Base-by-base conservation (phyloP, 1,139 yeast species). In the Sugiyamaella grinbergsii region DNA sequence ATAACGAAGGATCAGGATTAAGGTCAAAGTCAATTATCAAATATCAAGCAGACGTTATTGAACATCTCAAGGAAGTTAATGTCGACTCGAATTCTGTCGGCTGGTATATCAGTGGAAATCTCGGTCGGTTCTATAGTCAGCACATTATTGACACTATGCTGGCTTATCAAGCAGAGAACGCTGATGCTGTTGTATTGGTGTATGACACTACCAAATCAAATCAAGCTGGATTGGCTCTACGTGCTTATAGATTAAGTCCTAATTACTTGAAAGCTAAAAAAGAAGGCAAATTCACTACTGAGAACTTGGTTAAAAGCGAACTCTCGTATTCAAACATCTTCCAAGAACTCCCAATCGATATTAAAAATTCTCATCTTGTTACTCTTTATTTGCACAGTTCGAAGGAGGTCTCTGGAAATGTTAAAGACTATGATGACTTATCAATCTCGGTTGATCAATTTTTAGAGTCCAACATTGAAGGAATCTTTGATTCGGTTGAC, bases 71-170 rank as follows among this genome's bases (percentile, higher is more conserved):
- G 62, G 78, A 76, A 54, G 79, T 83, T 57, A 85, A 85, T 45
- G 76, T 80, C 56, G 94, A 91, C 44, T 76, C 82, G 47, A 88
- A 83, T 66, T 78, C 83, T 58, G 80, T 84, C 59, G 96, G 96
- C 32, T 89, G 91, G 91, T 89, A 85, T 71, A 81, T 86, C 64
- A 77, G 86, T 46, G 77, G 90, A 31, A 65, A 76, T 49, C 78
- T 85, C 41, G 95, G 95, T 47, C 57, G 61, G 41, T 83, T 82
- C 65, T 79, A 83, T 61, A 82, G 83, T 56, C 80, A 80, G 54
- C 78, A 79, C 55, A 74, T 83, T 54, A 77, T 85, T 42, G 95
- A 85, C 60, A 77, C 83, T 41, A 74, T 87, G 71, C 80, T 82
- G 49, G 78, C 79, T 57, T 83, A 80, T 67, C 91, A 85, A 73